These are phyloP conservation scores for Phytophthora chlamydospora DNA, from an alignment of 352 stramenopile species.

Conservation along the genomic window DNA sequence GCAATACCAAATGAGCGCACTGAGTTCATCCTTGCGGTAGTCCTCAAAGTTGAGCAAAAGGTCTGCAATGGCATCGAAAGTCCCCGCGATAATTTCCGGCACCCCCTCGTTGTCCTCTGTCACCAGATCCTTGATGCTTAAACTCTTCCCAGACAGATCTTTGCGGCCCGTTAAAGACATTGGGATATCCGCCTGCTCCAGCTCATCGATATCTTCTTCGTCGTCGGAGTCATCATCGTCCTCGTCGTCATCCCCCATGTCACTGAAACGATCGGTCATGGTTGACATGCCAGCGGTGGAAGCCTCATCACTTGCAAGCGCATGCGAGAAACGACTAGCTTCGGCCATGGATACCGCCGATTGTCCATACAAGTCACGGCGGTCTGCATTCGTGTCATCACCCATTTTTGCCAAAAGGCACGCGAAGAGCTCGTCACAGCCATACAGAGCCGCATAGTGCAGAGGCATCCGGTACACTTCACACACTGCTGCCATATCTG, in stretches of 20 bases:
- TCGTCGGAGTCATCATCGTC: slow-evolving; percentile 44
- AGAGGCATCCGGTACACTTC: slow-evolving; percentile 72
- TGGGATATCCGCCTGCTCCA: slow-evolving; percentile 51
- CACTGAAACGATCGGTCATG: slow-evolving; percentile 25
- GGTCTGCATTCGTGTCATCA: slow-evolving; percentile 41
- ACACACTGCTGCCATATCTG: slow-evolving; percentile 67
- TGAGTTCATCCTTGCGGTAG: slow-evolving; percentile 67
- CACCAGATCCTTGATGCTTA: slow-evolving; percentile 56
- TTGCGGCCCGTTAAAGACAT: slow-evolving; percentile 55
- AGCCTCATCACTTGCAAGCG: slow-evolving; percentile 20
- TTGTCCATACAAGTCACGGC: slow-evolving; percentile 76
- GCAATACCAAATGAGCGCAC: slow-evolving; percentile 71
- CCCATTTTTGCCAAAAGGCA: slow-evolving; percentile 62
- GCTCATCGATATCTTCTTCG: slow-evolving; percentile 49
- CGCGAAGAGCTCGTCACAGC: slow-evolving; percentile 60
- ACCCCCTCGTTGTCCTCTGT: slow-evolving; percentile 57
- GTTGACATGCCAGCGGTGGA: slow-evolving; percentile 27
- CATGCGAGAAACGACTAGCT: slow-evolving; percentile 39
- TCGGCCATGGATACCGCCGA: slow-evolving; percentile 55
- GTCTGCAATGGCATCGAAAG: slow-evolving; percentile 62
- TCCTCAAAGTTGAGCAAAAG: slow-evolving; percentile 61
- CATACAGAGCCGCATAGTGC: slow-evolving; percentile 78
- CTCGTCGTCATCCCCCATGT: slow-evolving; percentile 46
- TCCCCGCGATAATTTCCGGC: slow-evolving; percentile 70
- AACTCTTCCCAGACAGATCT: slow-evolving; percentile 29